Base-by-base conservation (phyloP, 345 rosid species). In the Mallotus nudiflorus region DNA sequence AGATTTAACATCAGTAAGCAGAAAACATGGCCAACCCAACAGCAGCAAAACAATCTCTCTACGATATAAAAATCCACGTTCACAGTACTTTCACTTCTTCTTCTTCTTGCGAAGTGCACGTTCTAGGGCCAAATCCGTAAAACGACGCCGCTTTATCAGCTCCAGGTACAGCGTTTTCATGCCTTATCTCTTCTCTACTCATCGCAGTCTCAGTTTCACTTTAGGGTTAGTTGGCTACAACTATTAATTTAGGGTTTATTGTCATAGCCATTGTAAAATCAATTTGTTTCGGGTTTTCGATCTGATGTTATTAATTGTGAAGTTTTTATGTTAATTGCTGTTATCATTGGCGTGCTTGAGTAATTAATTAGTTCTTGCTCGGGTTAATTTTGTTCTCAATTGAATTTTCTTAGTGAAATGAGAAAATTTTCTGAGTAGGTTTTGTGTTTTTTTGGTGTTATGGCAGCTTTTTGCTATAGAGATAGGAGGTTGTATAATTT, bases 401-500 rank as follows among this genome's bases (percentile, higher is more conserved):
- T 28, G 28, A 19, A n/a, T 20, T 52, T 20, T 27, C 5, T 56
- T 29, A 29, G 28, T 28, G 11, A 53, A 22, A 22, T 53, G 29
- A 33, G 37, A 33, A 2, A 42, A 4, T 3, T n/a, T n/a, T n/a
- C n/a, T n/a, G n/a, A n/a, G n/a, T n/a, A n/a, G n/a, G n/a, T n/a
- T n/a, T n/a, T n/a, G n/a, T n/a, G n/a, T n/a, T n/a, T n/a, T n/a
- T n/a, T n/a, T n/a, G n/a, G 61, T 53, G 18, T 50, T 82, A 81
- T 83, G 77, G 86, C 83, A 80, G 86, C 52, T 80, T 61, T n/a
- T 24, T 13, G 35, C 44, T 6, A 29, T 70, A 40, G 45, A 48
- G 59, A 61, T 46, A 53, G 24, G 57, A 71, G 42, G 28, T 55
- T 67, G 50, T 54, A 46, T 65, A 20, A 25, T 66, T 31, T 8